These are phyloP conservation scores for Mortierella sp. DNA, from an alignment of 371 early-diverging fungal genomes.

Conservation along the genomic window DNA sequence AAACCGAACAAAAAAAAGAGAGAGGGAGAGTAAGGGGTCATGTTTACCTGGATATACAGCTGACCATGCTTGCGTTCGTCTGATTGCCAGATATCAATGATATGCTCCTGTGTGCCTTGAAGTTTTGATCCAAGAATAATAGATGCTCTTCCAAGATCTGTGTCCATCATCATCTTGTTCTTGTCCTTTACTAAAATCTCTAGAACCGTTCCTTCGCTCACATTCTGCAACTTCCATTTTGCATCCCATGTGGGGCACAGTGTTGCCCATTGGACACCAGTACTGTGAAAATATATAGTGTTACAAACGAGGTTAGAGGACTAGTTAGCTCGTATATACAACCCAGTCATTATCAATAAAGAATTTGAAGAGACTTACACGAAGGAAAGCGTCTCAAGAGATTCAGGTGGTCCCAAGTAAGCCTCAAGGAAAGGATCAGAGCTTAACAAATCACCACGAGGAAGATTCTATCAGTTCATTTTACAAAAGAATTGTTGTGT, in stretches of 20 bases:
- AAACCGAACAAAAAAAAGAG: too few species aligned
- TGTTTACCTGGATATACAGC: slow-evolving; percentile 15
- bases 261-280: slow-evolving; percentile 50
- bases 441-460: slow-evolving; percentile 41
- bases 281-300: slow-evolving; percentile 19
- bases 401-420: slow-evolving; percentile 33
- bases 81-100: slow-evolving; percentile 22
- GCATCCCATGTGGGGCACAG: slow-evolving; percentile 49
- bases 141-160: slow-evolving; percentile 28
- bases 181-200: slow-evolving; percentile 40
- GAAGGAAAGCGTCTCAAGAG: slow-evolving; percentile 17
- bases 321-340: too few species aligned
- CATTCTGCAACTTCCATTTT: slow-evolving; percentile 36
- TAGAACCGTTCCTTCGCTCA: slow-evolving; percentile 34
- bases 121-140: slow-evolving; percentile 25
- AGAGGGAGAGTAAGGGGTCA: neutral
- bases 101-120: slow-evolving; percentile 30
- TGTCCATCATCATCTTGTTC: slow-evolving; percentile 48
- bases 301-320: too few species aligned
- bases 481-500: neutral
- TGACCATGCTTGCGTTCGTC: slow-evolving; percentile 26
- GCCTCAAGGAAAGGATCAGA: slow-evolving; percentile 52
- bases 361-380: slow-evolving; percentile 18
- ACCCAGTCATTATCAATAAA: too few species aligned
- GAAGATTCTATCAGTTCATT: slow-evolving; percentile 23